These are phyloP conservation scores for Daedaleopsis nitida DNA, from an alignment of 768 basidiomycete genomes.

Conservation along the genomic window DNA sequence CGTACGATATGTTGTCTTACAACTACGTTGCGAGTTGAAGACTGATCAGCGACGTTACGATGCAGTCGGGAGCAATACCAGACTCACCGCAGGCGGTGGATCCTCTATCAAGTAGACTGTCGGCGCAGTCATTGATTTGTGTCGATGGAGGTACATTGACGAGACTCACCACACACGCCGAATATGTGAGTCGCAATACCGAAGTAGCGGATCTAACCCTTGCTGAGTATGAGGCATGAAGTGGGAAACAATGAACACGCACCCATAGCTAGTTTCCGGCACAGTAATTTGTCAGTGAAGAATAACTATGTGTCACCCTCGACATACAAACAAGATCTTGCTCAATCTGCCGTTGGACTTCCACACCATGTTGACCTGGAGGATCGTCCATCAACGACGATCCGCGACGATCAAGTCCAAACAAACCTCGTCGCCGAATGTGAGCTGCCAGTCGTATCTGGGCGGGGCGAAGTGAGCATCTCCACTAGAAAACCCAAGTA, in stretches of 20 bases:
- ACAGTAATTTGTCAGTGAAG: neutral
- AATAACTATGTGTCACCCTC: neutral
- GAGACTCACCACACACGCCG: neutral
- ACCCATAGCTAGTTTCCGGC: neutral
- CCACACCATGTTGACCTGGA: neutral
- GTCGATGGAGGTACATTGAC: no score
- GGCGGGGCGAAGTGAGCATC: neutral
- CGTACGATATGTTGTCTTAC: neutral
- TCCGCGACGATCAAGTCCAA: neutral
- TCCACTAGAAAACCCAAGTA: neutral
- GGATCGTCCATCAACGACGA: neutral
- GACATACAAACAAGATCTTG: neutral
- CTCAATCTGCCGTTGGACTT: neutral
- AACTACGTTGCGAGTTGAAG: neutral
- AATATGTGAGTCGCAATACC: neutral
- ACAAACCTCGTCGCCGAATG: neutral
- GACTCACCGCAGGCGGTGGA: neutral
- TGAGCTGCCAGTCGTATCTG: neutral
- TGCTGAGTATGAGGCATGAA: neutral
- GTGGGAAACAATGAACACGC: neutral
- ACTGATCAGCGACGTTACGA: no score
- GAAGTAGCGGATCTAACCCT: neutral
- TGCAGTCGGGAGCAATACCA: no score
- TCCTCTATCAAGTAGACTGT: neutral
- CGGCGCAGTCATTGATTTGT: neutral